phyloP scores from a whole-genome alignment of 2,329 filamentous ascomycete genomes.

The Helotiales sp. region DNA sequence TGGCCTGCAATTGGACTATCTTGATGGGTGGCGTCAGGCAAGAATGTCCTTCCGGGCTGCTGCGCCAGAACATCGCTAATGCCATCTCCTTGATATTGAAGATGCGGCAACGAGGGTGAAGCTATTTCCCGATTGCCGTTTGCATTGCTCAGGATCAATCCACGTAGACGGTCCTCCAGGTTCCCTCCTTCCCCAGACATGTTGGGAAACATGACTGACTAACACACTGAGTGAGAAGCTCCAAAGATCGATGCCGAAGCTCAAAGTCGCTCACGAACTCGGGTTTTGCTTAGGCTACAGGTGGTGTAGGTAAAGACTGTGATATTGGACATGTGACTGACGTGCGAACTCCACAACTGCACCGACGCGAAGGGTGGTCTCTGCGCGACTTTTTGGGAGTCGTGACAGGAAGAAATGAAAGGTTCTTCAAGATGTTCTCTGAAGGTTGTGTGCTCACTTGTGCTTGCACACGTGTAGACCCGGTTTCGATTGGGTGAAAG shows the following conservation, averaged over 20 bases:
- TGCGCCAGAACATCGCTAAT: background rate
- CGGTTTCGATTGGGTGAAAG: background rate
- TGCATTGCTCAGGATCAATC: slow-evolving; percentile 58
- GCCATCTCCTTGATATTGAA: background rate
- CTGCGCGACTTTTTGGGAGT: too few species aligned
- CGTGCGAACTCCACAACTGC: background rate
- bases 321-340: background rate
- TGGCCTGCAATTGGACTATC: background rate
- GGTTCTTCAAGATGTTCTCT: background rate
- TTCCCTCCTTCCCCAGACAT: slow-evolving; percentile 14
- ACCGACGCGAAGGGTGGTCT: too few species aligned
- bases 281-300: background rate
- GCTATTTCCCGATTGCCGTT: slow-evolving; percentile 13
- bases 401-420: too few species aligned
- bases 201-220: slow-evolving; percentile 24
- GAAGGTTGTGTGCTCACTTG: background rate
- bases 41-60: background rate
- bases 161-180: slow-evolving; percentile 58
- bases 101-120: slow-evolving; percentile 18
- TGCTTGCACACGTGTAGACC: background rate
- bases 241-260: background rate
- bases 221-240: background rate
- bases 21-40: slow-evolving; percentile 21
- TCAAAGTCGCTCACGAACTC: background rate
- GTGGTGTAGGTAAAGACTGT: background rate